Percentiles rank a stretch among this genome's conserved stretches.
These are phyloP conservation scores for Sporisorium scitamineum DNA, from an alignment of 1,284 basidiomycete genomes.

Conservation along the genomic window DNA sequence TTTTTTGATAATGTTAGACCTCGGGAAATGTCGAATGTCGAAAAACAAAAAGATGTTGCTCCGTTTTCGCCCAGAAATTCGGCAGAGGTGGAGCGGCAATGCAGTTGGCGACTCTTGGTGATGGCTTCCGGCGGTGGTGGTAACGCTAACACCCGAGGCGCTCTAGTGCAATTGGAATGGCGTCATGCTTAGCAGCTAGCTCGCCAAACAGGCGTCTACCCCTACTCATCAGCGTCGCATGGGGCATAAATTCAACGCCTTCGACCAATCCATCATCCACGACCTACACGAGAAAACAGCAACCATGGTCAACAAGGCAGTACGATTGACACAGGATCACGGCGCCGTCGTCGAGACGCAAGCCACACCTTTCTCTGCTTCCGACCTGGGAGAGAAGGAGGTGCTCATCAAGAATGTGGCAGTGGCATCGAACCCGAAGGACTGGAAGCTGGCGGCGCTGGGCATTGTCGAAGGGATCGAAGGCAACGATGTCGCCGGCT, in stretches of 20 bases:
- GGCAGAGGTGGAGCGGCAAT: slow-evolving; percentile 21
- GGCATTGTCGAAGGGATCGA: slow-evolving; percentile 47
- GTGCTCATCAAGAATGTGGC: slow-evolving; percentile 69
- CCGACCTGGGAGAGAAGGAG: slow-evolving; percentile 49
- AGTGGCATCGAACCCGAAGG: slow-evolving; percentile 68
- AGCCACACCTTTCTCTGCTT: slow-evolving; percentile 13
- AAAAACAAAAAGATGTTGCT: too few species aligned
- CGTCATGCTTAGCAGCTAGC: too few species aligned
- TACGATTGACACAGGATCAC: slow-evolving; percentile 32
- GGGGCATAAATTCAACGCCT: too few species aligned
- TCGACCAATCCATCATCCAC: neutral
- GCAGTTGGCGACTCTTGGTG: neutral
- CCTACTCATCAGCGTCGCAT: too few species aligned
- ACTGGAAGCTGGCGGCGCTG: slow-evolving; percentile 62
- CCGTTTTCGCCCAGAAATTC: too few species aligned
- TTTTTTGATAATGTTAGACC: neutral
- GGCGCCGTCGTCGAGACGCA: slow-evolving; percentile 36
- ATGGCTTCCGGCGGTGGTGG: neutral
- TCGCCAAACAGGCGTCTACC: too few species aligned
- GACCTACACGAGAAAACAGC: neutral
- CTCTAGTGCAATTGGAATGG: too few species aligned
- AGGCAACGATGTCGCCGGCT: slow-evolving; percentile 67
- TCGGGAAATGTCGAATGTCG: too few species aligned
- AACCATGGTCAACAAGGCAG: slow-evolving; percentile 36
- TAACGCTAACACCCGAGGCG: too few species aligned